A percentile compares a stretch with the other conserved stretches of the same genome.
Evolutionary conservation across 2,329 filamentous ascomycete genomes (phyloP).

Genomic region (Trichoderma pleuroti): DNA sequence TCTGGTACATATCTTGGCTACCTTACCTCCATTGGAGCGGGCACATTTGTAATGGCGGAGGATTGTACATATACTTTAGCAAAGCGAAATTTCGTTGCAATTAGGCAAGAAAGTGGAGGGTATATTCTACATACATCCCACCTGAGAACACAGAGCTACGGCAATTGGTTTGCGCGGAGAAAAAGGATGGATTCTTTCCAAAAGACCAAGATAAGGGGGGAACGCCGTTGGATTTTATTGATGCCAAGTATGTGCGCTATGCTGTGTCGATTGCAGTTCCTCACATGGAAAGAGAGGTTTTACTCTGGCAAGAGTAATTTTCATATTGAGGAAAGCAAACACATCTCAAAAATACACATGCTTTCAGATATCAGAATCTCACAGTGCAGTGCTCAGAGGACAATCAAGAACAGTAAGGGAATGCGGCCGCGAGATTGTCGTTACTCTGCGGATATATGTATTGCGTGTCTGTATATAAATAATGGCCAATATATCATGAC

Average conservation of each 20-base stretch:
- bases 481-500: not conserved
- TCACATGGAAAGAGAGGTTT: not conserved
- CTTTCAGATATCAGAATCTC: not conserved
- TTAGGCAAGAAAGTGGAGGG: not conserved
- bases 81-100: not conserved
- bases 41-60: no score
- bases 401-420: not conserved
- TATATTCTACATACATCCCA: not conserved
- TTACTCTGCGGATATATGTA: slow-evolving; percentile 1
- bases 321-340: not conserved
- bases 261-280: not conserved
- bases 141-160: rapidly evolving
- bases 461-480: not conserved
- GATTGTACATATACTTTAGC: no score
- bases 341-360: not conserved
- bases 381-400: not conserved
- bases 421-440: slow-evolving; percentile 2
- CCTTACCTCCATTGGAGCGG: no score
- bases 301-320: not conserved
- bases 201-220: not conserved
- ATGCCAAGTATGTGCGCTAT: not conserved
- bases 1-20: not conserved
- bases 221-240: not conserved
- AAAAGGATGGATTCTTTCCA: rapidly evolving
- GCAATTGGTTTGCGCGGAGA: not conserved